phyloP scores from a whole-genome alignment of 2,329 filamentous ascomycete genomes.

The Elsinoe ampelina region DNA sequence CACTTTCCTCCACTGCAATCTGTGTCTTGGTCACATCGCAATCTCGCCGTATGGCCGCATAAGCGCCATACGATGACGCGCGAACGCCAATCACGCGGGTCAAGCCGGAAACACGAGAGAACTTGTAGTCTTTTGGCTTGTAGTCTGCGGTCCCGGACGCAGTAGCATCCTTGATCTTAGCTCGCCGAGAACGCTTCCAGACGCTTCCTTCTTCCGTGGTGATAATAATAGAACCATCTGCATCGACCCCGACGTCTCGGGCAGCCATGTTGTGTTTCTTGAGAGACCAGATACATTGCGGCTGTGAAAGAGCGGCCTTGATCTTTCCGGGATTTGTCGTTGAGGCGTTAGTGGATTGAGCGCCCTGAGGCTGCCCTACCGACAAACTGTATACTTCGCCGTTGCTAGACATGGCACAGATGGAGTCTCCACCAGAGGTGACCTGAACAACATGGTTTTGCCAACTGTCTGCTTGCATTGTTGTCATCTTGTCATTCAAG shows the following conservation, averaged over 20 bases:
- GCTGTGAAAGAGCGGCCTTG: conserved; percentile 66
- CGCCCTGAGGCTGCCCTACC: conserved; percentile 60
- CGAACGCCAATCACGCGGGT: conserved; percentile 76
- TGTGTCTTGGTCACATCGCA: conserved; percentile 68
- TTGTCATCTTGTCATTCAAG: conserved; percentile 55
- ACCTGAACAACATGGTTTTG: conserved; percentile 66
- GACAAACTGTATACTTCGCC: conserved; percentile 84
- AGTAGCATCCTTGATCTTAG: conserved; percentile 63
- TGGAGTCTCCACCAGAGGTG: conserved; percentile 78
- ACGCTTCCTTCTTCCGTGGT: conserved; percentile 88
- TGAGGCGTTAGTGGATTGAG: conserved; percentile 51
- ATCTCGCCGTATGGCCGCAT: conserved; percentile 77
- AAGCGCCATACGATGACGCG: conserved; percentile 83
- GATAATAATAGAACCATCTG: conserved; percentile 89
- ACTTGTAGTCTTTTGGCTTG: conserved; percentile 86
- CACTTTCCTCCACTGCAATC: conserved; percentile 56
- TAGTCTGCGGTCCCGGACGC: conserved; percentile 43
- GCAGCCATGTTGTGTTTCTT: conserved; percentile 78
- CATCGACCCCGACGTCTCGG: conserved; percentile 76
- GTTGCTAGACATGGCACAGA: conserved; percentile 73
- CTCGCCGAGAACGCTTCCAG: conserved; percentile 77
- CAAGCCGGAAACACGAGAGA: conserved; percentile 78
- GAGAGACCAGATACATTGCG: conserved; percentile 79
- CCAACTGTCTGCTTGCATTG: conserved; percentile 54
- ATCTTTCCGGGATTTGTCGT: conserved; percentile 92